Evolutionary conservation across 441 rosid species (phyloP).

Genomic region (Cnidoscolus chayamansa): DNA sequence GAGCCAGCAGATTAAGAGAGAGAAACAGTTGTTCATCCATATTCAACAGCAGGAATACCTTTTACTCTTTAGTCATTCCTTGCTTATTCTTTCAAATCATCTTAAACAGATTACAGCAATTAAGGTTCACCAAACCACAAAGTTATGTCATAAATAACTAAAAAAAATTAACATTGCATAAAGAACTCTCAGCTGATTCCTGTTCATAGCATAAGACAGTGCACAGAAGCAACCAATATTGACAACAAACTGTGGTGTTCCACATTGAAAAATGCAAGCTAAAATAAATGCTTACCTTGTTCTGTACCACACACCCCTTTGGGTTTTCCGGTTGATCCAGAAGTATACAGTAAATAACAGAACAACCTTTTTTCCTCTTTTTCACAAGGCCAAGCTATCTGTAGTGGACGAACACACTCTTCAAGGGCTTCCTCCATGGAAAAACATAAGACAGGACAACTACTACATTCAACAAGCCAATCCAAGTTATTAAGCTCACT

Average conservation of each 20-base stretch:
- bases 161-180: too few relatives aligned
- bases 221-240: neutral
- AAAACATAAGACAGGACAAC: constrained; percentile 47
- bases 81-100: neutral
- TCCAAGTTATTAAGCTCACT: constrained; percentile 31
- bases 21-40: constrained; percentile 4
- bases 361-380: constrained; percentile 42
- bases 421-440: constrained; percentile 43
- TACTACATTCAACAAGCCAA: constrained; percentile 44
- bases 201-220: neutral
- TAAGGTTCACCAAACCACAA: neutral
- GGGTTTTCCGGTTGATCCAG: constrained; percentile 89
- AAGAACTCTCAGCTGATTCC: neutral
- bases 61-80: neutral
- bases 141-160: neutral
- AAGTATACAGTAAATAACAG: constrained; percentile 85
- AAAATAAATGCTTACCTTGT: constrained; percentile 44
- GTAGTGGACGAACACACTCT: constrained; percentile 13
- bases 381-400: constrained; percentile 55
- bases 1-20: neutral
- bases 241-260: neutral
- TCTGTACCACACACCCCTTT: constrained; percentile 94
- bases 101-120: neutral
- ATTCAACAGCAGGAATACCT: neutral
- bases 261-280: neutral